phyloP scores from a whole-genome alignment of 768 basidiomycete genomes.

The Rhizopogon sp. region DNA sequence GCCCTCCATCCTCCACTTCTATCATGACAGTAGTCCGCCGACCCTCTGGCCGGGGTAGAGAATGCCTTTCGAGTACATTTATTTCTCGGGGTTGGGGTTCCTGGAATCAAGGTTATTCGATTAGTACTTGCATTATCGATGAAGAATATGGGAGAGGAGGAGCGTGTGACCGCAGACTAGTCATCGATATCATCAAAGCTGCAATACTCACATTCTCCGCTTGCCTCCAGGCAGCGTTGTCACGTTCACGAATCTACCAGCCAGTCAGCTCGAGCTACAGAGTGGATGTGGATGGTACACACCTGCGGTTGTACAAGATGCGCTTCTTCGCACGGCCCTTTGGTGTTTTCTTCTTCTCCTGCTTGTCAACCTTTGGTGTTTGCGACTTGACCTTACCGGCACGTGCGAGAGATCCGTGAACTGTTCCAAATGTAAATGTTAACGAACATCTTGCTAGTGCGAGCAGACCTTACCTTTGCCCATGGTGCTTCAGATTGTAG shows the following conservation, averaged over 20 bases:
- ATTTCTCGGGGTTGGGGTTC: conserved; percentile 28
- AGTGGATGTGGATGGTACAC: conserved; percentile 25
- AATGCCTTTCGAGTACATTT: conserved; percentile 5
- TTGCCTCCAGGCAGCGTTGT: conserved; percentile 89
- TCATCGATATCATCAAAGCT: conserved; percentile 66
- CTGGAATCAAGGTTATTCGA: conserved; percentile 4
- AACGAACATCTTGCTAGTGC: not conserved
- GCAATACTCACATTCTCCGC: conserved; percentile 89
- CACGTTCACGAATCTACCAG: conserved; percentile 82
- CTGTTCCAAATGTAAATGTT: conserved; percentile 32
- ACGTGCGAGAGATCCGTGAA: conserved; percentile 99
- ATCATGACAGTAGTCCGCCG: conserved; percentile 10
- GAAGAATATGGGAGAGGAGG: conserved; percentile 84
- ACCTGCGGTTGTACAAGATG: conserved; percentile 90
- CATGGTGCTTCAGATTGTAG: not conserved
- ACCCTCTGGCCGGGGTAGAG: conserved; percentile 6
- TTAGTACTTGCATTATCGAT: not conserved
- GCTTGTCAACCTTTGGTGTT: conserved; percentile 95
- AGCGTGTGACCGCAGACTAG: conserved; percentile 42
- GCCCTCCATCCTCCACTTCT: conserved; percentile 8
- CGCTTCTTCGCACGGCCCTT: conserved; percentile 99
- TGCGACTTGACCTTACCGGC: conserved; percentile 99
- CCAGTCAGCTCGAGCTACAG: conserved; percentile 3
- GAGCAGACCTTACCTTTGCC: not conserved
- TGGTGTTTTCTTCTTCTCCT: conserved; percentile 98